A percentile compares a stretch with the other conserved stretches of the same genome.
These are phyloP conservation scores for Backusella sp. DNA, from an alignment of 192 early-diverging fungal species.

Conservation along the genomic window DNA sequence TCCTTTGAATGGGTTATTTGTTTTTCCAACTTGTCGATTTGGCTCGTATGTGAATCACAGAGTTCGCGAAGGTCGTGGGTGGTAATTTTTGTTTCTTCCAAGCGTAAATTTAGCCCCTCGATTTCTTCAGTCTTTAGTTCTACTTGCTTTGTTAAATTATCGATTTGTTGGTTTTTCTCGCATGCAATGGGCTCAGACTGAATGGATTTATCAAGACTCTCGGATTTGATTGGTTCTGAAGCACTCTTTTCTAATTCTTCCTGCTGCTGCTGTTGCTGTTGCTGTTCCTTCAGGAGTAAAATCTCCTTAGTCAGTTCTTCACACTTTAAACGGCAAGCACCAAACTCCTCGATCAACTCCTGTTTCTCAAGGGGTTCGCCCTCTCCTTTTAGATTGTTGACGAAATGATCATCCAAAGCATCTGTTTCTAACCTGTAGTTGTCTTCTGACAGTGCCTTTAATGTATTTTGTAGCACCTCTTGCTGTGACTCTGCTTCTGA, in stretches of 20 bases:
- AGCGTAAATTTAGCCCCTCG: background rate
- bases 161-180: background rate
- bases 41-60: background rate
- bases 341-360: background rate
- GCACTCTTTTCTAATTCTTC: background rate
- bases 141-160: background rate
- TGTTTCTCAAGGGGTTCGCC: background rate
- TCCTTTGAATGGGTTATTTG: background rate
- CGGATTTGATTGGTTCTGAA: background rate
- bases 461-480: background rate
- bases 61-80: background rate
- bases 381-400: background rate
- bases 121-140: background rate
- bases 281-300: background rate
- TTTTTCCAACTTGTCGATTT: background rate
- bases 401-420: background rate
- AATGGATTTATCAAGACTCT: background rate
- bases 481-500: conserved; percentile 5
- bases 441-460: background rate
- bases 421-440: background rate
- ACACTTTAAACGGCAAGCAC: background rate
- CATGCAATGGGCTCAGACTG: background rate
- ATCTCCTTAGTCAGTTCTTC: conserved; percentile 3
- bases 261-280: background rate
- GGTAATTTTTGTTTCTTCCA: background rate